Percentiles rank a stretch among this genome's conserved stretches.
phyloP scores from a whole-genome alignment of 73 alveolate species.

The Paramecium octaurelia region DNA sequence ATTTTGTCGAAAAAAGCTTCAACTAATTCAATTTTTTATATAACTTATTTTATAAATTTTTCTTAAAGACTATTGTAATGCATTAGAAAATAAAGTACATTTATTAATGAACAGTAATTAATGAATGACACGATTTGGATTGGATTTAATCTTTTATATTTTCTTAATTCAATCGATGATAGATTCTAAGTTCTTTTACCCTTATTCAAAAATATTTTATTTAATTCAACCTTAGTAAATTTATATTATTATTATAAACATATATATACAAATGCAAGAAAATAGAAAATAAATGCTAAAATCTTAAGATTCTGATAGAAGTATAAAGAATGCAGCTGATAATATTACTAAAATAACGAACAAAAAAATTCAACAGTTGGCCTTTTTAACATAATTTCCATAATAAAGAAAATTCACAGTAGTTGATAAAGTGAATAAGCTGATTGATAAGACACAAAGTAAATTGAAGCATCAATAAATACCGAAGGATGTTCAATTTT shows the following conservation, averaged over 20 bases:
- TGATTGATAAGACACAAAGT: background rate
- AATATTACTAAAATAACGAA: background rate
- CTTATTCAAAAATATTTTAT: no score
- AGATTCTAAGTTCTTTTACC: no score
- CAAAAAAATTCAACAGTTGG: background rate
- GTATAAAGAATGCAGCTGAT: background rate
- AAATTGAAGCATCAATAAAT: background rate
- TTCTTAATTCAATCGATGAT: no score
- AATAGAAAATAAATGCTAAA: background rate
- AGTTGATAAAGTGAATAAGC: conserved; percentile 3
- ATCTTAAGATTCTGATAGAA: background rate
- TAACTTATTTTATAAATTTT: no score
- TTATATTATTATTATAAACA: background rate
- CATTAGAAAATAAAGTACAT: no score
- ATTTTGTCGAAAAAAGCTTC: no score
- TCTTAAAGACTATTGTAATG: no score
- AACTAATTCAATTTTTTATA: no score
- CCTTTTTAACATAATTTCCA: background rate
- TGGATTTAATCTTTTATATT: no score
- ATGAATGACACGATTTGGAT: background rate
- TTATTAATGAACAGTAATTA: background rate
- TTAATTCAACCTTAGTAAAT: background rate
- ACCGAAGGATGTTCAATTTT: conserved; percentile 32
- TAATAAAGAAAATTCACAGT: background rate
- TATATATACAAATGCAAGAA: background rate